phyloP scores from a whole-genome alignment of 1,139 yeast species.

The Kodamaea anthophila region DNA sequence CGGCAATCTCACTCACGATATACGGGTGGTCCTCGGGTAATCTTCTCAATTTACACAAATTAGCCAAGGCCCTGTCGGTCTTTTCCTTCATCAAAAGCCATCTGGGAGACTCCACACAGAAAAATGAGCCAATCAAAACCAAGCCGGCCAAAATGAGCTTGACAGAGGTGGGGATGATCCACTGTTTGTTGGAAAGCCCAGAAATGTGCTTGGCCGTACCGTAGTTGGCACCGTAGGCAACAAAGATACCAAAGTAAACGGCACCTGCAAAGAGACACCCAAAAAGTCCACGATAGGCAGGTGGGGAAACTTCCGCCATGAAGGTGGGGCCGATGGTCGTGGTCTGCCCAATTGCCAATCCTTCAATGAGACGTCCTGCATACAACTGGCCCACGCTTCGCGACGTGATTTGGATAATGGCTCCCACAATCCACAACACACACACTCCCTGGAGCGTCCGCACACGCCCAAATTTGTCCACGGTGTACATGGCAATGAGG shows the following conservation, averaged over 20 bases:
- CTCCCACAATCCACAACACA: slow-evolving; percentile 42
- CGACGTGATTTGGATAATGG: slow-evolving; percentile 44
- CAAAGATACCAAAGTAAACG: slow-evolving; percentile 48
- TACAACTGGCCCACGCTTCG: slow-evolving; percentile 43
- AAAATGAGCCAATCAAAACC: slow-evolving; percentile 30
- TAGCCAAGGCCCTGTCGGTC: slow-evolving; percentile 28
- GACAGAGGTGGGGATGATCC: slow-evolving; percentile 34
- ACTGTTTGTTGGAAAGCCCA: slow-evolving; percentile 24
- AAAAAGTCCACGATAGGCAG: slow-evolving; percentile 46
- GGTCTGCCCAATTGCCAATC: slow-evolving; percentile 52
- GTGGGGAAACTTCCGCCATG: slow-evolving; percentile 50
- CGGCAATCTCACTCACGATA: slow-evolving; percentile 46
- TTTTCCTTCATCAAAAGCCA: slow-evolving; percentile 37
- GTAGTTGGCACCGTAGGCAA: slow-evolving; percentile 46
- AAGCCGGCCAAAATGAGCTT: slow-evolving; percentile 40
- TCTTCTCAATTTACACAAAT: slow-evolving; percentile 41
- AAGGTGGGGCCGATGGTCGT: slow-evolving; percentile 53
- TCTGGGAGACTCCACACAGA: slow-evolving; percentile 41
- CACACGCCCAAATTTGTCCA: slow-evolving; percentile 51
- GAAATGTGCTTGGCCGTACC: slow-evolving; percentile 33
- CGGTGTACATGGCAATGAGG: slow-evolving; percentile 43
- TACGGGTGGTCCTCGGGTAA: slow-evolving; percentile 46
- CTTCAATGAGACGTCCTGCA: slow-evolving; percentile 51
- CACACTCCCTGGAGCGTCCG: slow-evolving; percentile 44
- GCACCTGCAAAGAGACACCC: slow-evolving; percentile 50